These are phyloP conservation scores for Candida boleticola DNA, from an alignment of 805 yeast species.

Conservation along the genomic window DNA sequence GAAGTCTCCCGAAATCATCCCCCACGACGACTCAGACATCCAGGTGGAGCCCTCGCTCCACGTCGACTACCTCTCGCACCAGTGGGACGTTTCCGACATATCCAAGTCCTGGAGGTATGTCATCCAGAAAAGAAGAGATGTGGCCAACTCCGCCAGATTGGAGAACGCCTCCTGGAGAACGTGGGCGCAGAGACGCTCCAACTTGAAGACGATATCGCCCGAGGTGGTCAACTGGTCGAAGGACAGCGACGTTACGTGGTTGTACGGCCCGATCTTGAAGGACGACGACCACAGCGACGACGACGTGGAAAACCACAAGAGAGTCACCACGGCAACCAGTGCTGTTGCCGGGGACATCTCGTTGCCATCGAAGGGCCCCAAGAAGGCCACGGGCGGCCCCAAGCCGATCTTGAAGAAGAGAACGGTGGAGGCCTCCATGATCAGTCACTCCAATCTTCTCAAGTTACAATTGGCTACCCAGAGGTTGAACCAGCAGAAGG, in stretches of 20 bases:
- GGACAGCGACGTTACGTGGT: conserved; percentile 96
- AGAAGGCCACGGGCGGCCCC: conserved; percentile 23
- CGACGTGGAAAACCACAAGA: conserved; percentile 8
- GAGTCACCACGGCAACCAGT: conserved; percentile 35
- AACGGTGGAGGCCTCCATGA: conserved; percentile 78
- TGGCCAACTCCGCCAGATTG: conserved; percentile 54
- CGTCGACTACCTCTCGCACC: conserved; percentile 91
- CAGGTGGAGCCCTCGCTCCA: conserved; percentile 80
- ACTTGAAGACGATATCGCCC: conserved; percentile 78
- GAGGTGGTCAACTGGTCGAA: conserved; percentile 94
- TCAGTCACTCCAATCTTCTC: conserved; percentile 52
- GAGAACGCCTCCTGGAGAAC: conserved; percentile 85
- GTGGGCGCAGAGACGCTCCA: conserved; percentile 80
- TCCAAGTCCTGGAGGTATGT: conserved; percentile 96
- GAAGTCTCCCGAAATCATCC: conserved; percentile 34
- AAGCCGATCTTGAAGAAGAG: conserved; percentile 89
- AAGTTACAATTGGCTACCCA: conserved; percentile 41
- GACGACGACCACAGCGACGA: conserved; percentile 35
- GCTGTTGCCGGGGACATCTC: conserved; percentile 47
- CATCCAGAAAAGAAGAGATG: conserved; percentile 75
- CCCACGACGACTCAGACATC: conserved; percentile 85
- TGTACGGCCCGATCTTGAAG: conserved; percentile 82
- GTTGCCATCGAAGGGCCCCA: conserved; percentile 19
- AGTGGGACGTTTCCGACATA: conserved; percentile 94
- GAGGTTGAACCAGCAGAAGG: conserved; percentile 28